These are phyloP conservation scores for Eutrema yunnanense DNA, from an alignment of 345 rosid species.

Conservation along the genomic window DNA sequence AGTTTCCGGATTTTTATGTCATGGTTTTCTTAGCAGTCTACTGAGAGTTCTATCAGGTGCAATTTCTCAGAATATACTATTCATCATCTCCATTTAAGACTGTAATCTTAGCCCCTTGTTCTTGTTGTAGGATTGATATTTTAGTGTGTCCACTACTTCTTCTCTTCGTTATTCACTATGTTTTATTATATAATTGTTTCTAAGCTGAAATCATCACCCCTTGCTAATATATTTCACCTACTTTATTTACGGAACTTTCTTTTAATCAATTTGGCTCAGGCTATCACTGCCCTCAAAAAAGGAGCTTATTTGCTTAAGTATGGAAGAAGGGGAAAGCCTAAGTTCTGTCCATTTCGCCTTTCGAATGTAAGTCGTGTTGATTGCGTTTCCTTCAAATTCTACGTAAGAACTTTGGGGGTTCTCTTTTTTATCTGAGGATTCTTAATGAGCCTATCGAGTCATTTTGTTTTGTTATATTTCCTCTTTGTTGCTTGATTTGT, in stretches of 20 bases:
- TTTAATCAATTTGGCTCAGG: conserved; percentile 46
- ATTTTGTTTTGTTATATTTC: conserved; percentile 2
- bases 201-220: neutral
- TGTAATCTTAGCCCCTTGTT: neutral
- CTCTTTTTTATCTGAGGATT: neutral
- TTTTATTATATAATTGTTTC: neutral
- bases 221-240: neutral
- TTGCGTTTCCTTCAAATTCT: neutral
- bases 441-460: neutral
- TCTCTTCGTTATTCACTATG: neutral
- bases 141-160: neutral
- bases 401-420: neutral
- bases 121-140: neutral
- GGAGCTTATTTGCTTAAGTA: conserved; percentile 95
- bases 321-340: conserved; percentile 98
- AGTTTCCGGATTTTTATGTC: neutral
- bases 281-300: conserved; percentile 89
- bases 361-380: conserved; percentile 65
- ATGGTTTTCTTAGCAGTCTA: neutral
- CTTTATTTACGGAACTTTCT: neutral
- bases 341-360: conserved; percentile 97
- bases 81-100: neutral
- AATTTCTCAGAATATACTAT: neutral
- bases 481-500: neutral
- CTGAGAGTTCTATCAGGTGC: neutral